Evolutionary conservation across 106 monocot genomes (phyloP).

Genomic region (Posidonia australis): DNA sequence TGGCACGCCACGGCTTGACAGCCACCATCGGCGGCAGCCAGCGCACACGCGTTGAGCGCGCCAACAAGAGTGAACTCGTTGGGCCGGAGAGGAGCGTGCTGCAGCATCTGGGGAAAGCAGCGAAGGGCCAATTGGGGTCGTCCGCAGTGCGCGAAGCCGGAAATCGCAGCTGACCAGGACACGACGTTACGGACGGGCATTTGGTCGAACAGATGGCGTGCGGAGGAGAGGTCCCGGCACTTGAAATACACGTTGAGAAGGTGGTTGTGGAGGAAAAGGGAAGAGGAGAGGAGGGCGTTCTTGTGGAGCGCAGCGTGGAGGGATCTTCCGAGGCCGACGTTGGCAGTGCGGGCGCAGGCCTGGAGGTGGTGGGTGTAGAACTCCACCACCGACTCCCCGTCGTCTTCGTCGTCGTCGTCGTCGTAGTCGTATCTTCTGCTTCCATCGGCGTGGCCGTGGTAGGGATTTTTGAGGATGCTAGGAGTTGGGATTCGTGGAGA

Average conservation of each 20-base stretch:
- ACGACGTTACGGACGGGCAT: conserved; percentile 57
- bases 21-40: background rate
- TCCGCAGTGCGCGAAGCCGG: conserved; percentile 39
- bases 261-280: conserved; percentile 73
- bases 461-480: too few relatives aligned
- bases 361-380: background rate
- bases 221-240: conserved; percentile 13
- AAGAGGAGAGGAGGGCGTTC: conserved; percentile 17
- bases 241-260: conserved; percentile 75
- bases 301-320: conserved; percentile 44
- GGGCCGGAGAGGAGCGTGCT: conserved; percentile 14
- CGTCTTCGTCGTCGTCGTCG: too few relatives aligned
- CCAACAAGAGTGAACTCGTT: conserved; percentile 79
- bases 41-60: conserved; percentile 53
- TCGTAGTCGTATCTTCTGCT: too few relatives aligned
- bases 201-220: conserved; percentile 48
- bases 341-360: background rate
- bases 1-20: conserved; percentile 14
- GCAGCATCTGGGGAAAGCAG: conserved; percentile 35
- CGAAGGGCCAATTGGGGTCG: conserved; percentile 28
- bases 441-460: too few relatives aligned
- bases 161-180: conserved; percentile 50
- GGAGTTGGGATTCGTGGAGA: too few relatives aligned
- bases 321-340: conserved; percentile 19
- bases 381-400: background rate